A percentile compares a stretch with the other conserved stretches of the same genome.
Evolutionary conservation across 2,329 filamentous ascomycete species (phyloP).

Genomic region (Periconia macrospinosa): DNA sequence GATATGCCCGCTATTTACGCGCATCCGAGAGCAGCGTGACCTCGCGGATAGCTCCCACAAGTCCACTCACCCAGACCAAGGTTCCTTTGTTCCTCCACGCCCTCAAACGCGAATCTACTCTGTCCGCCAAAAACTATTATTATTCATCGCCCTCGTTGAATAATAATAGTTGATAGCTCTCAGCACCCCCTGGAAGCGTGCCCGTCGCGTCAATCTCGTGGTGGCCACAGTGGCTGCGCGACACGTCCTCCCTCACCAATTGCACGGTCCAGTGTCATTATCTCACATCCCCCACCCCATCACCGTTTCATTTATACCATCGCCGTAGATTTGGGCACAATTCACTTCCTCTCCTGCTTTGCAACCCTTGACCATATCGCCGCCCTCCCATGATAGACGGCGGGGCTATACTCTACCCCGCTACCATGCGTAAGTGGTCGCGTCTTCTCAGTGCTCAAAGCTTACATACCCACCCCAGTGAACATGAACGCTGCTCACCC

Average conservation of each 20-base stretch:
- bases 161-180: neutral
- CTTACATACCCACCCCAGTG: constrained; percentile 24
- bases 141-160: neutral
- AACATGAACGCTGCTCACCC: constrained; percentile 15
- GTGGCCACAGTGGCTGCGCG: too few relatives aligned
- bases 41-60: neutral
- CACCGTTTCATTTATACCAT: neutral
- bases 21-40: neutral
- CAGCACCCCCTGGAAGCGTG: neutral
- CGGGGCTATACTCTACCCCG: constrained; percentile 17
- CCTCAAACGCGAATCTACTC: neutral
- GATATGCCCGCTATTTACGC: neutral
- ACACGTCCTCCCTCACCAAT: neutral
- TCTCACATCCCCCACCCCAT: too few relatives aligned
- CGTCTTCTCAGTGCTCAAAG: constrained; percentile 18
- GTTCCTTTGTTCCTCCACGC: neutral
- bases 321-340: neutral
- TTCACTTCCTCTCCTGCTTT: neutral
- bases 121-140: neutral
- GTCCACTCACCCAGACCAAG: neutral
- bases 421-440: constrained; percentile 24
- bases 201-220: neutral
- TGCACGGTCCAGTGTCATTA: neutral
- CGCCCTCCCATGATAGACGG: constrained; percentile 11
- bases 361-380: constrained; percentile 3